A percentile compares a stretch with the other conserved stretches of the same genome.
Evolutionary conservation across 2,329 filamentous ascomycete species (phyloP).

Genomic region (Thielaviopsis musarum): DNA sequence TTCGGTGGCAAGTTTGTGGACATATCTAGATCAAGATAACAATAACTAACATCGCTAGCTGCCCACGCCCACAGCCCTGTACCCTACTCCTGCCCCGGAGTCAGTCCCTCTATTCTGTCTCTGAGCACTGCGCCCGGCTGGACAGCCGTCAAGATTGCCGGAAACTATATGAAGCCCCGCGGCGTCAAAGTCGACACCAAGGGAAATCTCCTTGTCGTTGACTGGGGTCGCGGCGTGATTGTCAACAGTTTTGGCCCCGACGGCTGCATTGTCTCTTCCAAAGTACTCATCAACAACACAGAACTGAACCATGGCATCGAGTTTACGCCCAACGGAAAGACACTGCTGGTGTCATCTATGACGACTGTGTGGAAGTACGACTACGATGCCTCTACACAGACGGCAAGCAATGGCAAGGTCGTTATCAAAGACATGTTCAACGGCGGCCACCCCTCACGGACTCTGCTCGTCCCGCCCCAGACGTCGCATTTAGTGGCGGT

Average conservation of each 20-base stretch:
- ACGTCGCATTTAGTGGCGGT: conserved; percentile 24
- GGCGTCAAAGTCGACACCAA: conserved; percentile 21
- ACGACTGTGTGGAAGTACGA: conserved; percentile 35
- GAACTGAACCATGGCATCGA: conserved; percentile 25
- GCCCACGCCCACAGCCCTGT: conserved; percentile 16
- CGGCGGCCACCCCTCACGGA: conserved; percentile 24
- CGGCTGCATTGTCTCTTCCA: conserved; percentile 24
- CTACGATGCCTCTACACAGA: conserved; percentile 34
- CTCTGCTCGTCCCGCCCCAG: conserved; percentile 20
- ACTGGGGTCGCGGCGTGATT: conserved; percentile 22
- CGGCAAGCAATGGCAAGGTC: conserved; percentile 27
- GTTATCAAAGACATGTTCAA: conserved; percentile 24
- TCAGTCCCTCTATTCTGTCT: conserved; percentile 17
- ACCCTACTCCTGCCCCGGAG: conserved; percentile 21
- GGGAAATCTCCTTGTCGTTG: conserved; percentile 23
- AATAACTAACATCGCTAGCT: background rate
- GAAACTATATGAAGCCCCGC: conserved; percentile 21
- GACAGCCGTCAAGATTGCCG: conserved; percentile 24
- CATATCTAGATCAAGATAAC: background rate
- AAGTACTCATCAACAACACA: conserved; percentile 20
- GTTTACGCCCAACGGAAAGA: conserved; percentile 23
- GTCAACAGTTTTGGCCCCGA: conserved; percentile 24
- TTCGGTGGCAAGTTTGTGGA: background rate
- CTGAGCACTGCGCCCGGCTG: conserved; percentile 21
- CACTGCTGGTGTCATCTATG: conserved; percentile 24